These are phyloP conservation scores for Hawksworthiomyces lignivorus DNA, from an alignment of 2,329 filamentous ascomycete genomes.

Conservation along the genomic window DNA sequence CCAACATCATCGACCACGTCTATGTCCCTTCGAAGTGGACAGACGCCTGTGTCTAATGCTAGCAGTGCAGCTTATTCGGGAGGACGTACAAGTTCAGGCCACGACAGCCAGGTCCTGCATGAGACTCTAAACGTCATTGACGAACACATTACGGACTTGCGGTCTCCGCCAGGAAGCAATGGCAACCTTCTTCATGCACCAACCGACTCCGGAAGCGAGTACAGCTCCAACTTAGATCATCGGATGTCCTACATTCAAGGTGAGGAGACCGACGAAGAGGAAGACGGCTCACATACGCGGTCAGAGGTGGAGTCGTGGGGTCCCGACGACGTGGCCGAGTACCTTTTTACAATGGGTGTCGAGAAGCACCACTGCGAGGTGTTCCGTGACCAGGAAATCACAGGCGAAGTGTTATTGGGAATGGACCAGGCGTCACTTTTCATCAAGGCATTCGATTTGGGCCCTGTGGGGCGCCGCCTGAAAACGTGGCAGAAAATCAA, in stretches of 20 bases:
- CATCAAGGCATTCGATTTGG: conserved; percentile 90
- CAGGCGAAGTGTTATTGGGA: conserved; percentile 82
- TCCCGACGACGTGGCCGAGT: conserved; percentile 76
- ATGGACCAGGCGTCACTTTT: conserved; percentile 96
- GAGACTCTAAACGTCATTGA: conserved; percentile 95
- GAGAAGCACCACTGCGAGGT: conserved; percentile 89
- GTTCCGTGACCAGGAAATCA: conserved; percentile 92
- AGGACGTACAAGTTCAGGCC: conserved; percentile 27
- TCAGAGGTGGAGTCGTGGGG: conserved; percentile 74
- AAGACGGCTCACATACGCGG: conserved; percentile 58
- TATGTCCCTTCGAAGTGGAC: conserved; percentile 20
- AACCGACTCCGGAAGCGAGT: conserved; percentile 82
- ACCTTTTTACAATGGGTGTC: conserved; percentile 76
- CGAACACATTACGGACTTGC: conserved; percentile 88
- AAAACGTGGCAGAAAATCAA: conserved; percentile 98
- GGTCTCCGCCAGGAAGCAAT: conserved; percentile 41
- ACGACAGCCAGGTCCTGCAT: conserved; percentile 75
- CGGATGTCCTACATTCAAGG: conserved; percentile 88
- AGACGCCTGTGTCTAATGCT: conserved; percentile 9
- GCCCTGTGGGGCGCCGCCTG: conserved; percentile 78
- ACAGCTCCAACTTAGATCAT: conserved; percentile 70
- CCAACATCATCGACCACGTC: too few species aligned
- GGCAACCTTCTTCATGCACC: conserved; percentile 43
- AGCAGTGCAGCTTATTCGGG: conserved; percentile 27
- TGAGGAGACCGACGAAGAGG: conserved; percentile 91